phyloP scores from a whole-genome alignment of 192 early-diverging fungal species.

The Podila epicladia region DNA sequence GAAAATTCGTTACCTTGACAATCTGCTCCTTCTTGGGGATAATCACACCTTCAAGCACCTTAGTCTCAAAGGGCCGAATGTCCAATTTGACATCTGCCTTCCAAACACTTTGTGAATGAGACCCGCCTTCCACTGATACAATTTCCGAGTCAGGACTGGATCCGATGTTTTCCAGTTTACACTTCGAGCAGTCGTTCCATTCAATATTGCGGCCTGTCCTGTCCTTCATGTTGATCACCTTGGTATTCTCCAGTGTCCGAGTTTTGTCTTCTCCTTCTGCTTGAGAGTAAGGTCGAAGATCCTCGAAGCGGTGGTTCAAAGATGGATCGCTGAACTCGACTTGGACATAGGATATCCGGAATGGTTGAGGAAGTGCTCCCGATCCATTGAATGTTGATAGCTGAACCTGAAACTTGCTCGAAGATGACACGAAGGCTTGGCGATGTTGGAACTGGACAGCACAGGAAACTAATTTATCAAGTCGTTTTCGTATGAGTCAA shows the following conservation, averaged over 20 bases:
- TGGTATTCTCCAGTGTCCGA: not conserved
- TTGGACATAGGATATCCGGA: slow-evolving; percentile 59
- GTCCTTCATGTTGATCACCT: slow-evolving; percentile 18
- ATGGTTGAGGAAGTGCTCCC: slow-evolving; percentile 55
- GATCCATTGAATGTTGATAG: slow-evolving; percentile 45
- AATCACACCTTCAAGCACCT: slow-evolving; percentile 68
- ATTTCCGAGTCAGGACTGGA: slow-evolving; percentile 8
- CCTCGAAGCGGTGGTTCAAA: slow-evolving; percentile 65
- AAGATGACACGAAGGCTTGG: slow-evolving; percentile 61
- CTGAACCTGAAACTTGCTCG: slow-evolving; percentile 69
- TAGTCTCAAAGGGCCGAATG: slow-evolving; percentile 58
- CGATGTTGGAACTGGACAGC: slow-evolving; percentile 59
- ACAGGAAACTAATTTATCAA: slow-evolving; percentile 21
- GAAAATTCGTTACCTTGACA: slow-evolving; percentile 61
- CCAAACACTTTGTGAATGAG: slow-evolving; percentile 25
- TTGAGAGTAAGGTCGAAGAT: slow-evolving; percentile 22
- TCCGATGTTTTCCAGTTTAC: not conserved
- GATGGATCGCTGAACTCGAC: slow-evolving; percentile 67
- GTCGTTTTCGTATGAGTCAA: not conserved
- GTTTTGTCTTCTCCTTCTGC: slow-evolving; percentile 6
- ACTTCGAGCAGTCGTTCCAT: slow-evolving; percentile 45
- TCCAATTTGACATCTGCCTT: slow-evolving; percentile 55
- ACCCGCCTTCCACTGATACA: slow-evolving; percentile 15
- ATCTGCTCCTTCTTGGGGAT: slow-evolving; percentile 64
- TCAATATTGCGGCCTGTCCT: slow-evolving; percentile 22